phyloP scores from a whole-genome alignment of 2,329 filamentous ascomycete species.

The Gnomoniopsis sp. region DNA sequence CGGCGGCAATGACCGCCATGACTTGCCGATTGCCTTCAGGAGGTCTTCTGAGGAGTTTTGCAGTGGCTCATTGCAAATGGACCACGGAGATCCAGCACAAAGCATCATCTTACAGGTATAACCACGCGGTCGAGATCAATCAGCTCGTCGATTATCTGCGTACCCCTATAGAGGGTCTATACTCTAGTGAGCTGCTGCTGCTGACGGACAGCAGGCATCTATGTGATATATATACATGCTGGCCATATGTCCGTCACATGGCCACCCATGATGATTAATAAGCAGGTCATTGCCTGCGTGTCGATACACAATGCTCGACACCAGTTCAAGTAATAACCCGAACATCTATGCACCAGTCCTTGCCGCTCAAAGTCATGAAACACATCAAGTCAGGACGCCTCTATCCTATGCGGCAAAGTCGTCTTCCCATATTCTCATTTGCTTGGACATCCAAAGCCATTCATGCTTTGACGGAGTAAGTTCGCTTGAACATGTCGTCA shows the following conservation, averaged over 20 bases:
- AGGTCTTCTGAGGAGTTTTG: too few relatives aligned
- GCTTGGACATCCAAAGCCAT: slow-evolving; percentile 6
- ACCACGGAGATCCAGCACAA: too few relatives aligned
- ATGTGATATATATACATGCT: slow-evolving; percentile 25
- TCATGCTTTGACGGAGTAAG: slow-evolving; percentile 73
- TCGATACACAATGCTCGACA: slow-evolving; percentile 11
- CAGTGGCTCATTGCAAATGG: too few relatives aligned
- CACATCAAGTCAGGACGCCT: slow-evolving; percentile 31
- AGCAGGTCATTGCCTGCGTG: slow-evolving; percentile 3
- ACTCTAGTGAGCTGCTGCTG: slow-evolving; percentile 6
- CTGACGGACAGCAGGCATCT: slow-evolving; percentile 36
- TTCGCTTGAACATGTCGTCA: slow-evolving; percentile 82
- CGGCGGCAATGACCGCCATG: too few relatives aligned
- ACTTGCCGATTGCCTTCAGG: too few relatives aligned
- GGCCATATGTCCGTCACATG: slow-evolving; percentile 10
- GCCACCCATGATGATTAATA: slow-evolving; percentile 17
- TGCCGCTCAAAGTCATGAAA: slow-evolving; percentile 28
- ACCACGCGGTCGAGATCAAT: too few relatives aligned
- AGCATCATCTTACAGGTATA: too few relatives aligned
- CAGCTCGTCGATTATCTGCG: not conserved
- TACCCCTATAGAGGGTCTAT: slow-evolving; percentile 14
- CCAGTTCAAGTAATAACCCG: not conserved
- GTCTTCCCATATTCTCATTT: slow-evolving; percentile 44
- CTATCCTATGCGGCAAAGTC: slow-evolving; percentile 26
- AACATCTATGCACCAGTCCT: slow-evolving; percentile 6